Conservation (phyloP, 2,329 filamentous ascomycete genomes). For the Fonsecaea pedrosoi region DNA sequence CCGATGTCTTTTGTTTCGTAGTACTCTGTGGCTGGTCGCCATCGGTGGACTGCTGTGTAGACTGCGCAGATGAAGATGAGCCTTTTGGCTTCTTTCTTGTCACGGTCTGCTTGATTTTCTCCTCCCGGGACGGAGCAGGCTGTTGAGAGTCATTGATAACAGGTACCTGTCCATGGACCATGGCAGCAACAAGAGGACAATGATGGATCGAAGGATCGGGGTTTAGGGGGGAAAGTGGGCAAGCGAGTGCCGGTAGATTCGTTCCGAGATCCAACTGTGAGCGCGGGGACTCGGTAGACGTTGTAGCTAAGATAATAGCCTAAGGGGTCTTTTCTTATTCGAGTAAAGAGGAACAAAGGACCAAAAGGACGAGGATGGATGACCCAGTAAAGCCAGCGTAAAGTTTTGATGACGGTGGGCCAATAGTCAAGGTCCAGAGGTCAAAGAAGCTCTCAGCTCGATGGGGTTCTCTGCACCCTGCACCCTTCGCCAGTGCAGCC, state of each 20-base stretch:
- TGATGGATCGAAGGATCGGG: neutral
- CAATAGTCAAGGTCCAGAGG: neutral
- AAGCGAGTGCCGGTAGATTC: slow-evolving; percentile 2
- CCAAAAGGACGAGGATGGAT: no score
- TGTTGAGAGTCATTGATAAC: neutral
- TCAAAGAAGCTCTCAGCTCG: no score
- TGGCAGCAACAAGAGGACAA: neutral
- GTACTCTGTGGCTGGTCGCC: slow-evolving; percentile 2
- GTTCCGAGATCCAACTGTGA: neutral
- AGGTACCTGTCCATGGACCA: neutral
- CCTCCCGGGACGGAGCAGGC: neutral
- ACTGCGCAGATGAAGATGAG: slow-evolving; percentile 5
- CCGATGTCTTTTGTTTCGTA: slow-evolving; percentile 6
- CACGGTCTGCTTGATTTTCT: slow-evolving; percentile 23
- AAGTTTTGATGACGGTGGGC: neutral
- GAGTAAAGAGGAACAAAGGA: neutral
- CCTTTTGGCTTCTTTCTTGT: slow-evolving; percentile 33
- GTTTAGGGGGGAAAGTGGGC: neutral
- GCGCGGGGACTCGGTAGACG: neutral
- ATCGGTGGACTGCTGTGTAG: slow-evolving; percentile 9
- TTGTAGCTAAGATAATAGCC: neutral
- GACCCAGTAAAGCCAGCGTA: neutral
- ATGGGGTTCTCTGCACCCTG: no score
- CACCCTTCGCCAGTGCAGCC: no score
- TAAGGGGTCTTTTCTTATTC: neutral